Evolutionary conservation across 2,329 filamentous ascomycete species (phyloP), one percentile per base, ranked within the genome.

Genomic region (Hymenoscyphus linearis): DNA sequence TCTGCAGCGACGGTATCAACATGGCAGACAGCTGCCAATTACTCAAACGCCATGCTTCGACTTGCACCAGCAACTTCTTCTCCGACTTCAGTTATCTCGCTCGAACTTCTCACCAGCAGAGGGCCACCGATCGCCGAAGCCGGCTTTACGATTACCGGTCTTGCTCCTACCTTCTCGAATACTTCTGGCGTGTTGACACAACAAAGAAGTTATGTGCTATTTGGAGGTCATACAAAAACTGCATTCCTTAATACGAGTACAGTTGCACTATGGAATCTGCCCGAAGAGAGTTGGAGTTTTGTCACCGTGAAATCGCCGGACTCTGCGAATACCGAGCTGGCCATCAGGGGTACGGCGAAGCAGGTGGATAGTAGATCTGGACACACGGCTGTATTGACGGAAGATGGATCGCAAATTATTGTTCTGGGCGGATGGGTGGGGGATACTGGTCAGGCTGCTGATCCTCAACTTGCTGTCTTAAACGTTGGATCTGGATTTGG

Each of bases 191-290:
- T 80, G 2, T 78, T 87, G 47, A 88, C 85, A 4, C 88, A 92
- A 71, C 85, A 93, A 71, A 86, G 88, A 64, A 87, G 87, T 68
- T 93, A 91, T 66, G 84, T 96, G 13, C 76, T 97, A 25, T 77
- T 97, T 16, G 93, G 93, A 47, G 93, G 93, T 0, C 92, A 97
- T 72, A 96, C 92, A 0, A 80, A 85, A 67, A 75, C 79, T 16
- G 93, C 92, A 0, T 97, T 96, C 72, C 87, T 97, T 76, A 96
- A 97, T 73, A 97, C 96, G 88, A 96, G 91, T 60, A 90, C 91
- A 52, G 85, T 93, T 1, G 93, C 92, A 0, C 78, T 97, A 1
- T 96, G 93, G 80, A 93, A 86, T 59, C 78, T 97, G 6, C 93
- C 93, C 0, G 89, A 96, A 69, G 86, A 92, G 70, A 87, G 84